phyloP scores from a whole-genome alignment of 2,329 filamentous ascomycete species.

The Paraphaeosphaeria minitans region DNA sequence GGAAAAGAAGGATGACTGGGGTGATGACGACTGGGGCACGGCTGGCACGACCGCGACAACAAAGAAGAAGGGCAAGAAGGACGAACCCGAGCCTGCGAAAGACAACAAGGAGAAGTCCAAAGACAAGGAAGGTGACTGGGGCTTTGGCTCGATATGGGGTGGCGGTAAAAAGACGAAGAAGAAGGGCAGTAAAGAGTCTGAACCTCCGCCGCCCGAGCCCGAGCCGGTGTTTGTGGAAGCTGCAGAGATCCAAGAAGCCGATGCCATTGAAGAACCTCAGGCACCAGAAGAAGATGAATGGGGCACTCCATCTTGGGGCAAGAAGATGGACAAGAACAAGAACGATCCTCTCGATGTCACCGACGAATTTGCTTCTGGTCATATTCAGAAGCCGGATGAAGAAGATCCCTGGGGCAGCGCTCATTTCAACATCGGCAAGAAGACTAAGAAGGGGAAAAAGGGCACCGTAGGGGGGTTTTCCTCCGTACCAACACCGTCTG shows the following conservation, averaged over 20 bases:
- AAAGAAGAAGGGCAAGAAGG: constrained; percentile 54
- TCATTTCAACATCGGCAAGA: constrained; percentile 54
- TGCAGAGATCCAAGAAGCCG: constrained; percentile 49
- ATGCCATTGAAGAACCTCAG: constrained; percentile 57
- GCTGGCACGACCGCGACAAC: constrained; percentile 28
- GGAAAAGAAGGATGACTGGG: constrained; percentile 40
- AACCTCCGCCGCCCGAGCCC: constrained; percentile 24
- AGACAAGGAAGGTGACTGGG: constrained; percentile 38
- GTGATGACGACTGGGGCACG: constrained; percentile 26
- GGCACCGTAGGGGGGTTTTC: constrained; percentile 55
- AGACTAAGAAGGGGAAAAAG: constrained; percentile 62
- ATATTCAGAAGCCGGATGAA: constrained; percentile 53
- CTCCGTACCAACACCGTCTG: constrained; percentile 55
- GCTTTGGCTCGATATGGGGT: constrained; percentile 47
- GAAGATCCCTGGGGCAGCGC: constrained; percentile 46
- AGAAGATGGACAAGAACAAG: constrained; percentile 50
- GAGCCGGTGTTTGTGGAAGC: constrained; percentile 35
- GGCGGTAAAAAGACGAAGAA: constrained; percentile 55
- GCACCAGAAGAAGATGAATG: constrained; percentile 60
- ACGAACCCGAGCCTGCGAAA: constrained; percentile 38
- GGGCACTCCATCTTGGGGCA: constrained; percentile 62
- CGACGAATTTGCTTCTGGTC: constrained; percentile 45
- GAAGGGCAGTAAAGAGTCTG: constrained; percentile 44
- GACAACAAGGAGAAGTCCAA: constrained; percentile 20
- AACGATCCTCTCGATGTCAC: constrained; percentile 47